Base-by-base conservation (phyloP, 2,329 filamentous ascomycete genomes). In the Uncinocarpus reesii region DNA sequence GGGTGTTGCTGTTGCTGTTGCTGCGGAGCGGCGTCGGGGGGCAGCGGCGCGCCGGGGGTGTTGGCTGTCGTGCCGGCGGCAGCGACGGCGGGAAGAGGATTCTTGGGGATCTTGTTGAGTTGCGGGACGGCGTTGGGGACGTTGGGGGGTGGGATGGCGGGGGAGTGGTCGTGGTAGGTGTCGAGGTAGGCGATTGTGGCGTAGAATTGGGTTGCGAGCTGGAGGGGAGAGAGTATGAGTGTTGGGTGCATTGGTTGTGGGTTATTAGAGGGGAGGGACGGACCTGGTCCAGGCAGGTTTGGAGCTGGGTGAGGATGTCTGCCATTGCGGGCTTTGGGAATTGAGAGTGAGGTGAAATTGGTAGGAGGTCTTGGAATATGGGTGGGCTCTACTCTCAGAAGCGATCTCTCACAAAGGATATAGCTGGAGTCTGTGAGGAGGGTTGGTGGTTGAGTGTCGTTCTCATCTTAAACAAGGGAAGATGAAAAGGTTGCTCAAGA, bases 131-230 rank as follows among this genome's bases (percentile, higher is more conserved):
- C 60, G 52, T 58, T 53, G 38, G 57, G 58, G 52, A 62, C 57
- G 49, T 59, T 57, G 36, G 53, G 54, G 13, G 62, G 65, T 28
- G 56, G 59, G 10, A 51, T 65, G 24, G 63, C 66, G 48, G 62
- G 63, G 36, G 62, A 67, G 56, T 65, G 67, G 59, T 67, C 70
- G 59, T 68, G 69, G 60, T 70, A 71, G 49, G 62, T 68, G 47
- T 60, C 67, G 49, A 73, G 62, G 57, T 73, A 74, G 60, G 67
- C 66, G 48, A 73, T 61, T 26, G 70, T 72, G 47, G 71, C 69
- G 60, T 72, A 73, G 66, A 72, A 71, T 64, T 74, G 71, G 41
- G 69, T 73, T 57, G 69, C 68, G 26, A 73, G 67, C 67, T 71
- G 49, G 49, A 29, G 42, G 26, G 10, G 16, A 32, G n/a, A n/a